These are phyloP conservation scores for Penicillium taxi DNA, from an alignment of 495 filamentous ascomycete genomes.

Conservation along the genomic window DNA sequence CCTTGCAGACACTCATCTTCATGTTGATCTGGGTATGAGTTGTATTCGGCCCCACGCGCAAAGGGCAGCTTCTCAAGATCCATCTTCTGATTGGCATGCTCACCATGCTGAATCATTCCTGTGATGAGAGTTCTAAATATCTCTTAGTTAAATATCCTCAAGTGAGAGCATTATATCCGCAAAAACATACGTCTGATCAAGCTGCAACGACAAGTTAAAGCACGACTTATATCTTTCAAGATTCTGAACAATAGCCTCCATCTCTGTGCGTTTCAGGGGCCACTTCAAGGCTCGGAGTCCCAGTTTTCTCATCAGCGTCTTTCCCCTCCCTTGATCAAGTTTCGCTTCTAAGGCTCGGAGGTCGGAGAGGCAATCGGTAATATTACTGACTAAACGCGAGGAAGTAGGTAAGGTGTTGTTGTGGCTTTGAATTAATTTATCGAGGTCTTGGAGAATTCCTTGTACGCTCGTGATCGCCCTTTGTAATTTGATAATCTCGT, in stretches of 20 bases:
- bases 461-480: conserved; percentile 12
- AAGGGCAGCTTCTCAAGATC: conserved; percentile 11
- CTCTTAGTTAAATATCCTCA: conserved; percentile 9
- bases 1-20: conserved; percentile 22
- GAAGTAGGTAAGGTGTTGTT: conserved; percentile 12
- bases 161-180: conserved; percentile 8
- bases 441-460: conserved; percentile 15
- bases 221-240: conserved; percentile 25
- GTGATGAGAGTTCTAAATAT: conserved; percentile 16
- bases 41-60: conserved; percentile 14
- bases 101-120: conserved; percentile 4
- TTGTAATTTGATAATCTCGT: conserved; percentile 18
- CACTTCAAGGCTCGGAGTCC: conserved; percentile 25
- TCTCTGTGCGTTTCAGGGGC: conserved; percentile 21
- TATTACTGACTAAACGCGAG: conserved; percentile 12
- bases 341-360: conserved; percentile 19
- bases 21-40: conserved; percentile 19
- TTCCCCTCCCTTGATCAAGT: conserved; percentile 19
- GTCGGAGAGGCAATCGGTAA: conserved; percentile 19
- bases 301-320: conserved; percentile 20
- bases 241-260: conserved; percentile 16
- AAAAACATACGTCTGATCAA: conserved; percentile 20
- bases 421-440: conserved; percentile 12
- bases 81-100: conserved; percentile 7
- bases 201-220: conserved; percentile 23